Base-by-base conservation (phyloP, 495 filamentous ascomycete genomes). In the Peziza echinospora region DNA sequence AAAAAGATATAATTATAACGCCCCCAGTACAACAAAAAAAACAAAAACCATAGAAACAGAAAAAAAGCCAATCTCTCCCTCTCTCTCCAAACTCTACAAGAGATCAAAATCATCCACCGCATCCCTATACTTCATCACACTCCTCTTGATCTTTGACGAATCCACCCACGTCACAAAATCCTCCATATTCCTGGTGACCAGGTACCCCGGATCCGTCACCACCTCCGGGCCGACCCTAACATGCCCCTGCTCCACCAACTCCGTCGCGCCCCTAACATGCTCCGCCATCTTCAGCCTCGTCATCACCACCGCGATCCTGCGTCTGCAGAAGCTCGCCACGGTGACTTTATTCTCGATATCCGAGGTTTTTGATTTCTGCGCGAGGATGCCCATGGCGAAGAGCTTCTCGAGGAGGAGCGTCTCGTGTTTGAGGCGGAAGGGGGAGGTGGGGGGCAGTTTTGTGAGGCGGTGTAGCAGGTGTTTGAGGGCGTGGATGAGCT, bases 91-190 rank as follows among this genome's bases (percentile, higher is more conserved):
- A 17, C 30, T 43, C 21, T 43, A 91, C 53, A 93, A 65, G 54
- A 93, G 67, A 67, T 96, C 91, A 59, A 87, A 96, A 64, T 97
- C 89, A 67, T 97, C 89, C 65, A 93, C 60, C 65, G 93, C 84
- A 62, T 93, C 83, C 49, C 84, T 75, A 60, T 96, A 97, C 59
- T 76, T 78, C 74, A 92, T 73, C 47, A 94, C 86, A 54, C 79
- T 87, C 57, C 79, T 70, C 77, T 89, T 93, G 65, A 96, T 93
- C 80, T 93, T 94, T 61, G 80, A 86, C 44, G 79, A 80, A 53
- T 91, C 83, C 24, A 87, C 82, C 89, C 89, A 97, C 3, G 89
- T 96, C 21, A 97, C 80, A 49, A 87, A 94, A 63, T 97, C 89
- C 65, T 96, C 89, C 77, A 93, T 80, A 54, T 77, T 83, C 49